Base-by-base conservation (phyloP, 306 rosid species). In the Vicia sativa region DNA sequence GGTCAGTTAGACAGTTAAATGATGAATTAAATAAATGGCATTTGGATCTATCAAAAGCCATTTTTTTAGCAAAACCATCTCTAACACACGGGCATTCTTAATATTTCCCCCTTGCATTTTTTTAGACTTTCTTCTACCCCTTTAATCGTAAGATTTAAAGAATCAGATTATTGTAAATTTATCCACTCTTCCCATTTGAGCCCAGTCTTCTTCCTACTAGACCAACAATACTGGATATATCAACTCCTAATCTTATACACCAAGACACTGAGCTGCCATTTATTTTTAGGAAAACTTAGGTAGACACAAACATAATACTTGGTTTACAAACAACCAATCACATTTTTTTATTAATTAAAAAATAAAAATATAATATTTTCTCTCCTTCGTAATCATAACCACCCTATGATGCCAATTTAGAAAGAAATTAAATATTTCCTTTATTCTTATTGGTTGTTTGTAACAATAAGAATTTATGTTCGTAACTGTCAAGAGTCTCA, bases 1-100 rank as follows among this genome's bases (percentile, higher is more conserved):
- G 31, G 45, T 34, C 62, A 37, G 59, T 56, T 16, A 43, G 11
- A 14, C 58, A 53, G 53, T 50, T 16, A 34, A 48, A n/a, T 39
- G 48, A n/a, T 26, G 48, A 35, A 46, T 15, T 45, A 28, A 65
- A 2, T 14, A 31, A 21, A 43, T n/a, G 45, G 11, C 26, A n/a
- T 53, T 21, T 21, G 18, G 11, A 42, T 29, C 58, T 50, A 68
- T 11, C 54, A 55, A 54, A 68, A 25, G 18, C 55, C 43, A 26
- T 15, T 41, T 15, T 26, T 69, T 55, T 48, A 11, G 56, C 16
- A 55, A 39, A 68, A 41, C 42, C 62, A 38, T 52, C 52, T 67
- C 16, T 26, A 67, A 26, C 15, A 26, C 1, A 6, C 23, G 23
- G 46, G 6, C 31, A 15, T 42, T 39, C 60, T 11, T 16, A 45